A percentile compares a stretch with the other conserved stretches of the same genome.
phyloP scores from a whole-genome alignment of 495 filamentous ascomycete species.

The Neurospora intermedia region DNA sequence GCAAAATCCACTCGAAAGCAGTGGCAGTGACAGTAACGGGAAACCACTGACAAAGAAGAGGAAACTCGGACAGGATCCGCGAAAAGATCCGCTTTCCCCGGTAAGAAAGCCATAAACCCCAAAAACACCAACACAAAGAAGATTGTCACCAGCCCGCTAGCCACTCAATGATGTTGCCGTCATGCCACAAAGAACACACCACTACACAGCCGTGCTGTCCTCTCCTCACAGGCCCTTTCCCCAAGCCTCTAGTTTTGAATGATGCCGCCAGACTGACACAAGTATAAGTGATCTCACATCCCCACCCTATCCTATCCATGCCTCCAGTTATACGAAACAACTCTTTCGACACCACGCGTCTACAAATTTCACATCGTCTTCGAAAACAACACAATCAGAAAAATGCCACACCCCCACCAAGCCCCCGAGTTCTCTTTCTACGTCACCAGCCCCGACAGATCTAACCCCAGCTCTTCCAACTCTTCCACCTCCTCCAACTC shows the following conservation, averaged over 20 bases:
- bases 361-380: neutral
- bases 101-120: neutral
- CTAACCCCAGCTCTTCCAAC: neutral
- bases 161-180: neutral
- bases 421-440: neutral
- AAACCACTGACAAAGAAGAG: neutral
- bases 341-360: neutral
- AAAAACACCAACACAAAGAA: neutral
- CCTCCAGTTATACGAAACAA: neutral
- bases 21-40: neutral
- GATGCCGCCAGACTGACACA: neutral
- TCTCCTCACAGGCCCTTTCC: neutral
- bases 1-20: neutral
- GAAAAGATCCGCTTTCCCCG: neutral
- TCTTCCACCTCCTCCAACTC: neutral
- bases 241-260: neutral
- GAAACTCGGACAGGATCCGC: neutral
- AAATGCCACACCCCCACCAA: neutral
- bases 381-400: neutral
- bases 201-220: neutral
- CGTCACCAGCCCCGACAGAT: neutral
- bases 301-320: neutral
- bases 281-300: neutral
- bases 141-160: neutral
- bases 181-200: neutral